These are phyloP conservation scores for Nitzschia palea DNA, from an alignment of 108 stramenopile genomes.

Conservation along the genomic window DNA sequence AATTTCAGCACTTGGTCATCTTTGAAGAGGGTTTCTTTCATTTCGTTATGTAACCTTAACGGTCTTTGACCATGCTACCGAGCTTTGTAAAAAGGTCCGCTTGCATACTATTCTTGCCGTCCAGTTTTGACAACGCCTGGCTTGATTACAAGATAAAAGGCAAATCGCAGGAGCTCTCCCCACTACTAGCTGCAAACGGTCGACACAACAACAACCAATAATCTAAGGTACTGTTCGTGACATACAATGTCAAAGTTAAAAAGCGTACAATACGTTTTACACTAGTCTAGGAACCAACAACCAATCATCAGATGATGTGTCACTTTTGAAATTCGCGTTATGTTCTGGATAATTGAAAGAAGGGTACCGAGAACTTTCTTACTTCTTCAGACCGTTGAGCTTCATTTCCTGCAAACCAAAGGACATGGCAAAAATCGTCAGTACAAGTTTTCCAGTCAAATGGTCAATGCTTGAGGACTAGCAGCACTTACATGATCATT, in stretches of 20 bases:
- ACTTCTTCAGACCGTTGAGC: not conserved
- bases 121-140: too few relatives aligned
- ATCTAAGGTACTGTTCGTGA: not conserved
- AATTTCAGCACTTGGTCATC: not conserved
- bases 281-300: not conserved
- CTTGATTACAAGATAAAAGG: too few relatives aligned
- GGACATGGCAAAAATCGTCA: not conserved
- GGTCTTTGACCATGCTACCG: too few relatives aligned
- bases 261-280: not conserved
- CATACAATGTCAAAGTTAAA: not conserved
- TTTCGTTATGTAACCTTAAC: too few relatives aligned
- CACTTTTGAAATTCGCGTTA: not conserved
- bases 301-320: not conserved
- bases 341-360: too few relatives aligned
- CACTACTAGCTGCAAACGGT: too few relatives aligned
- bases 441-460: not conserved
- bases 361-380: too few relatives aligned
- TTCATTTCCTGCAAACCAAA: constrained; percentile 2
- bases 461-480: not conserved
- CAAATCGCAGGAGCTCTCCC: too few relatives aligned
- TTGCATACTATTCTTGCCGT: too few relatives aligned
- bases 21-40: not conserved
- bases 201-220: not conserved
- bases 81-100: too few relatives aligned
- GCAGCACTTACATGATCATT: constrained; percentile 44